Evolutionary conservation across 441 rosid species (phyloP).

Genomic region (Arabidopsis lyrata): DNA sequence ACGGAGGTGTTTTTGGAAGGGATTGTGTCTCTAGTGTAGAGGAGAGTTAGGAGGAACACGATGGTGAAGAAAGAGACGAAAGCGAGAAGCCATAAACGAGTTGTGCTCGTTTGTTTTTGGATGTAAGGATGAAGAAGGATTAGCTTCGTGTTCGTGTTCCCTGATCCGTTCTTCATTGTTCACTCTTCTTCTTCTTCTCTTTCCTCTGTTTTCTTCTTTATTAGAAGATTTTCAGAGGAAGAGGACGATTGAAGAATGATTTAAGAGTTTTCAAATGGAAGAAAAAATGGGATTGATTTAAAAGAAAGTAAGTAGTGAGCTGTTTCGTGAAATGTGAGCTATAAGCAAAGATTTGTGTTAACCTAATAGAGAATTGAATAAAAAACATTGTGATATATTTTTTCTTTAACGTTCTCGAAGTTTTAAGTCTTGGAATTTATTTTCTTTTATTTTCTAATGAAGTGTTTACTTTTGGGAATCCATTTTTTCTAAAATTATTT

Average conservation of each 20-base stretch:
- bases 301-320: slow-evolving; percentile 24
- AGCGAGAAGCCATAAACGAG: slow-evolving; percentile 83
- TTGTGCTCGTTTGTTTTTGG: slow-evolving; percentile 82
- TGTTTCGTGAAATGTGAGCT: slow-evolving; percentile 23
- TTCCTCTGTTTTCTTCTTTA: slow-evolving; percentile 4
- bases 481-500: background rate
- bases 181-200: background rate
- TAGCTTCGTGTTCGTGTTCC: slow-evolving; percentile 61
- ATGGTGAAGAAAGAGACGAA: slow-evolving; percentile 74
- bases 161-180: slow-evolving; percentile 33
- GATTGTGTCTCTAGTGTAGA: slow-evolving; percentile 69
- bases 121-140: slow-evolving; percentile 88
- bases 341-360: slow-evolving; percentile 28
- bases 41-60: slow-evolving; percentile 73
- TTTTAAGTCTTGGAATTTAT: background rate
- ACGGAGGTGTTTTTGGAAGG: slow-evolving; percentile 42
- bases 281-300: slow-evolving; percentile 21
- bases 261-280: slow-evolving; percentile 7
- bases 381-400: slow-evolving; percentile 7
- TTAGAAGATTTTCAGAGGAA: background rate
- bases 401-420: background rate
- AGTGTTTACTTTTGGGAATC: background rate
- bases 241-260: slow-evolving; percentile 19
- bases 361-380: background rate
- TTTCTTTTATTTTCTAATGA: background rate